Evolutionary conservation across 495 filamentous ascomycete species (phyloP).

Genomic region (Annulohypoxylon bovei): DNA sequence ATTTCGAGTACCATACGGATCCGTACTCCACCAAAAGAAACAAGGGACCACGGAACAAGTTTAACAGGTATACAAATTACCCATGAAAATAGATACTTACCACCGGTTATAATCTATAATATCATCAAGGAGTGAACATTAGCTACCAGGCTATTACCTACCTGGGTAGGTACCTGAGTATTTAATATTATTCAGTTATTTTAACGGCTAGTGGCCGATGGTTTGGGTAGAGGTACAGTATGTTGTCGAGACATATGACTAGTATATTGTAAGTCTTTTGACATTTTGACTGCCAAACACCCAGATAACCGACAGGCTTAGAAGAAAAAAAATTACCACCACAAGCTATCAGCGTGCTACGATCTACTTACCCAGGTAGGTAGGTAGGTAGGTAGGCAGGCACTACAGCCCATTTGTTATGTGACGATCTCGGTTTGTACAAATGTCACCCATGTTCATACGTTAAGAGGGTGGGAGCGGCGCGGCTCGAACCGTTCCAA

Average conservation of each 20-base stretch:
- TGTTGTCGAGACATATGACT: no score
- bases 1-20: conserved; percentile 3
- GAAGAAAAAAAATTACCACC: background rate
- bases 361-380: background rate
- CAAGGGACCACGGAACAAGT: background rate
- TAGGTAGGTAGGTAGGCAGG: background rate
- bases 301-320: background rate
- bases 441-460: background rate
- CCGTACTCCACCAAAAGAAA: conserved; percentile 11
- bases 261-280: no score
- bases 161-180: no score
- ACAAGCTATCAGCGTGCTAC: background rate
- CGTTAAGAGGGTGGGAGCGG: background rate
- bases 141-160: no score
- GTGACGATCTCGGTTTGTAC: no score
- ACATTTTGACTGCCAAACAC: background rate
- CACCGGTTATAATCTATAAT: background rate
- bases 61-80: background rate
- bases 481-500: conserved; percentile 25
- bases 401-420: background rate
- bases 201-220: background rate
- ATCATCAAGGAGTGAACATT: background rate
- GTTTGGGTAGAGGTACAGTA: no score
- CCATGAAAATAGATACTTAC: no score
- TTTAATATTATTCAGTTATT: background rate